phyloP scores from a whole-genome alignment of 1,284 basidiomycete genomes.

The Malassezia obtusa region DNA sequence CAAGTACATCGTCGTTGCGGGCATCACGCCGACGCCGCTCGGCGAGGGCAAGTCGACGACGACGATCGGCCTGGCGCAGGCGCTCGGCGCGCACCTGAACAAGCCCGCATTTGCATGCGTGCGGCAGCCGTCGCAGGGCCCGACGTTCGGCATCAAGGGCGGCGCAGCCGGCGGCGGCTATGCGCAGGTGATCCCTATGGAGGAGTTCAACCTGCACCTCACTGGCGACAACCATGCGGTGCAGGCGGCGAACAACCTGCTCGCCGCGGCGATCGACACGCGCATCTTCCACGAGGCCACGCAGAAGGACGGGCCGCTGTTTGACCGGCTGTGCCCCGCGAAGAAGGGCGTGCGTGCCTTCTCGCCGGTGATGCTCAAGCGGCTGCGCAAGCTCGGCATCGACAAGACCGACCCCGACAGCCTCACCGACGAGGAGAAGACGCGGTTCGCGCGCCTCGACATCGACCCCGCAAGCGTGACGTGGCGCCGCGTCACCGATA shows the following conservation, averaged over 20 bases:
- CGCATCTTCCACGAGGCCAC: conserved; percentile 97
- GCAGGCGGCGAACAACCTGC: conserved; percentile 90
- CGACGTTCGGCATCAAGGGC: conserved; percentile 98
- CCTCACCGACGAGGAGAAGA: conserved; percentile 83
- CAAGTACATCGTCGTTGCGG: conserved; percentile 93
- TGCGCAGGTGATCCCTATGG: conserved; percentile 98
- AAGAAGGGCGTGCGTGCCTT: conserved; percentile 94
- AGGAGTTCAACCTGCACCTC: conserved; percentile 93
- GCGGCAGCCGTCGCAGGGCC: conserved; percentile 96
- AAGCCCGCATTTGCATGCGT: conserved; percentile 93
- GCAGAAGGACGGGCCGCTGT: conserved; percentile 86
- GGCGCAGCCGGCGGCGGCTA: conserved; percentile 97
- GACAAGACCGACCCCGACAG: conserved; percentile 86
- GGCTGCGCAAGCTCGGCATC: conserved; percentile 88
- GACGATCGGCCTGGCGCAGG: conserved; percentile 92
- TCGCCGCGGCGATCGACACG: conserved; percentile 91
- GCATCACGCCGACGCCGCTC: conserved; percentile 93
- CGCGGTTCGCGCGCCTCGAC: conserved; percentile 79
- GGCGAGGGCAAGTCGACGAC: conserved; percentile 99
- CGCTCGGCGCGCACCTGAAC: conserved; percentile 83
- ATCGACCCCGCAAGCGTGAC: conserved; percentile 85
- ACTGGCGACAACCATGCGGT: conserved; percentile 98
- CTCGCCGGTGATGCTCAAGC: conserved; percentile 89
- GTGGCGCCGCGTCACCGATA: conserved; percentile 92
- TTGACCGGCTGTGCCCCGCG: conserved; percentile 78